These are phyloP conservation scores for Thermothelomyces thermophilus DNA, from an alignment of 2,329 filamentous ascomycete genomes.

Conservation along the genomic window DNA sequence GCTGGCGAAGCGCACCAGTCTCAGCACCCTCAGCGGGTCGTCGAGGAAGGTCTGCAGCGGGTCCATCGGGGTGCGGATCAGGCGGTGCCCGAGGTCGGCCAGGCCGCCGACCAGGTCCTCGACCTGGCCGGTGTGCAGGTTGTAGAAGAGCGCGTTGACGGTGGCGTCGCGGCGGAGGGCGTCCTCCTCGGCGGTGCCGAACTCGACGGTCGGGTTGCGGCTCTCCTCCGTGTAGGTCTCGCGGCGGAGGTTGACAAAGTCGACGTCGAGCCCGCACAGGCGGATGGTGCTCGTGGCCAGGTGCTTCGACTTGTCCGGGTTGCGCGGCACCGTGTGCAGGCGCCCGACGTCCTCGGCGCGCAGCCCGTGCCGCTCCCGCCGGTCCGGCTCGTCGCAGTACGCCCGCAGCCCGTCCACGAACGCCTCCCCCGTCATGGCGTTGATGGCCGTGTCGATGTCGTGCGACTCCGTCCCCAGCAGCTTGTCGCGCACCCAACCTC, in stretches of 20 bases:
- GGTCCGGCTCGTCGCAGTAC: conserved; percentile 57
- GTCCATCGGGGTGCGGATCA: conserved; percentile 80
- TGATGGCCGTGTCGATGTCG: conserved; percentile 82
- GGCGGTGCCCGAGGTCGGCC: conserved; percentile 61
- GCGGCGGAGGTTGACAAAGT: conserved; percentile 89
- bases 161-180: conserved; percentile 85
- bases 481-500: conserved; percentile 84
- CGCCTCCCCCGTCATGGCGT: conserved; percentile 72
- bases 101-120: conserved; percentile 84
- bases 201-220: conserved; percentile 86
- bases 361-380: conserved; percentile 55
- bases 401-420: conserved; percentile 65
- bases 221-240: conserved; percentile 88
- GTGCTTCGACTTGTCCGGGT: conserved; percentile 95
- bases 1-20: conserved; percentile 85
- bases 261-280: conserved; percentile 80
- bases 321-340: conserved; percentile 82
- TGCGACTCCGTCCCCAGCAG: conserved; percentile 64
- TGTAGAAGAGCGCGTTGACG: conserved; percentile 94
- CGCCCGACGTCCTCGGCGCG: conserved; percentile 57
- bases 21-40: conserved; percentile 79
- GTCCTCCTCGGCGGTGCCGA: conserved; percentile 87
- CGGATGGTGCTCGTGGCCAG: conserved; percentile 84
- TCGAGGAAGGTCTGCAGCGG: conserved; percentile 91
- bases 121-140: conserved; percentile 68